Percentiles rank a stretch among this genome's conserved stretches.
Evolutionary conservation across 164 flowering plant genomes (phyloP).

Genomic region (Hamamelis virginiana): DNA sequence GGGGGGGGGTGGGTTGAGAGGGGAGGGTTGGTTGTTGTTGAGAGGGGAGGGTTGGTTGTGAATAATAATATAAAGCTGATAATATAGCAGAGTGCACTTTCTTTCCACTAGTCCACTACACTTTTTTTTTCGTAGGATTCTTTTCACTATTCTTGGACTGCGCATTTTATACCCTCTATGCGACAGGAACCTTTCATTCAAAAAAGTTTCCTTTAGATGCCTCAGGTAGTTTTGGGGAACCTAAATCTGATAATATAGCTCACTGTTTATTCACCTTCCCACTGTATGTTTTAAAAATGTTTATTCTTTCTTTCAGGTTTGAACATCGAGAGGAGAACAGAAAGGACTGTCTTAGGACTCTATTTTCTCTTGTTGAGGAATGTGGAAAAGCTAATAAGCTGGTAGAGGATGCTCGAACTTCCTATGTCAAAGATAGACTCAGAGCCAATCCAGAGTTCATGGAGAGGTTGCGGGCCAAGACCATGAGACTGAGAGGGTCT

Average conservation of each 20-base stretch:
- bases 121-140: too few relatives aligned
- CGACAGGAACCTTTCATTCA: too few relatives aligned
- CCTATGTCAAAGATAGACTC: slow-evolving; percentile 74
- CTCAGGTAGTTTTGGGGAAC: too few relatives aligned
- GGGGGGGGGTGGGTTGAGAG: too few relatives aligned
- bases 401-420: slow-evolving; percentile 66
- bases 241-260: too few relatives aligned
- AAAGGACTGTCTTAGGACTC: slow-evolving; percentile 91
- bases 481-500: slow-evolving; percentile 27
- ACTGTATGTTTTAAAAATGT: not conserved
- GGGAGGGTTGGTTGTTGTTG: too few relatives aligned
- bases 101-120: not conserved
- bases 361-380: slow-evolving; percentile 74
- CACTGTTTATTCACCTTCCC: too few relatives aligned
- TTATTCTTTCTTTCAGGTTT: slow-evolving; percentile 46
- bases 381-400: slow-evolving; percentile 77
- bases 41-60: too few relatives aligned
- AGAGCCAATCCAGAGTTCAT: slow-evolving; percentile 80
- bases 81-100: not conserved
- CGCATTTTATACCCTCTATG: too few relatives aligned
- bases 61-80: too few relatives aligned
- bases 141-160: too few relatives aligned
- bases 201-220: too few relatives aligned
- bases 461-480: slow-evolving; percentile 74
- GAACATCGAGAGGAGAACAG: slow-evolving; percentile 96